Evolutionary conservation across 306 rosid species (phyloP), one percentile per base, ranked within the genome.

Genomic region (Delonix regia): DNA sequence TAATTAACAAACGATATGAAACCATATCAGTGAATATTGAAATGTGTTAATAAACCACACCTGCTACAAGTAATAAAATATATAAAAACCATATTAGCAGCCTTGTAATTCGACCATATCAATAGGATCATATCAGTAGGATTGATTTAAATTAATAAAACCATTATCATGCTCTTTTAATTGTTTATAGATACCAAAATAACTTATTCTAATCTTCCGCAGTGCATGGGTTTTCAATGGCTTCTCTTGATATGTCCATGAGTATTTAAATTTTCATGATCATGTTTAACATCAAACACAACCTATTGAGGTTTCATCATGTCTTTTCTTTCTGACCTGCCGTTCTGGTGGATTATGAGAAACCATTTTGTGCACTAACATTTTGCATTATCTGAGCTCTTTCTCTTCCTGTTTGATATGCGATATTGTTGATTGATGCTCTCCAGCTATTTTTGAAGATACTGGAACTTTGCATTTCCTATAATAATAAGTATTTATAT

Each of bases 401-500:
- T 45, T 78, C 53, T 79, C 55, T 64, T 24, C 39, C 10, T n/a
- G 21, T 82, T 76, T 69, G 6, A 36, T 76, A 41, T 63, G 84
- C 33, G 7, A 10, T 49, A 41, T 74, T 62, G 75, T 78, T 82
- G 88, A 76, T 55, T 74, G 77, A 60, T 69, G 70, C 78, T 72
- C 30, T 63, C 57, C 41, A 0, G 74, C 75, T 61, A 82, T 76
- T 78, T 76, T 33, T 75, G 52, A 72, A 82, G 80, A 48, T 55
- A 64, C 39, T 21, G 74, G 60, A 48, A 77, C 44, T 25, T 80
- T 77, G 80, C 73, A 55, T 81, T 70, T 39, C 79, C 67, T 85
- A 78, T 79, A 75, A 56, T 64, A 18, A 78, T 81, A 75, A 65
- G 82, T 79, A 76, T 71, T 82, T 79, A 76, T 67, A 59, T 66